Evolutionary conservation across 306 rosid genomes (phyloP).

Genomic region (Fragaria ananassa): DNA sequence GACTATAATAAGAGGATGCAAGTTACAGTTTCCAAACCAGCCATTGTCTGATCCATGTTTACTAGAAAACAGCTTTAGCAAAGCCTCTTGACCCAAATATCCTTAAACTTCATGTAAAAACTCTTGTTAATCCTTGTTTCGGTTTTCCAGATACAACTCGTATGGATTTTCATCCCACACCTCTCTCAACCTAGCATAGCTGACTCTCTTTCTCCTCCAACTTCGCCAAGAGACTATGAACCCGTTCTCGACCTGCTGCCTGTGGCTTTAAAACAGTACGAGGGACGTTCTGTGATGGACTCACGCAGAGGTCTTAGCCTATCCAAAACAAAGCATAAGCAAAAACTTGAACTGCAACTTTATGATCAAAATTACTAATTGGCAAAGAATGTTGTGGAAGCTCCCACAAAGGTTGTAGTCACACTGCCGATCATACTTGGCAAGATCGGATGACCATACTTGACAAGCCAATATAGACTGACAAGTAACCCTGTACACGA

Average conservation of each 20-base stretch:
- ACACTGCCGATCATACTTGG: slow-evolving; percentile 57
- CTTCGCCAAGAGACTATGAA: slow-evolving; percentile 45
- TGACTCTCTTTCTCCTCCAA: slow-evolving; percentile 18
- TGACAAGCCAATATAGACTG: slow-evolving; percentile 70
- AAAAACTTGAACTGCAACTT: slow-evolving; percentile 37
- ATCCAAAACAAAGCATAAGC: slow-evolving; percentile 70
- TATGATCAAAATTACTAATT: slow-evolving; percentile 25
- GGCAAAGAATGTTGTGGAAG: slow-evolving; percentile 56
- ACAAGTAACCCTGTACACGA: slow-evolving; percentile 80
- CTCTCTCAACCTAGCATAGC: slow-evolving; percentile 47
- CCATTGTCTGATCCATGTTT: background rate
- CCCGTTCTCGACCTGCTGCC: slow-evolving; percentile 54
- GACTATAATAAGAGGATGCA: background rate
- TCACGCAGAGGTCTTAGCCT: slow-evolving; percentile 53
- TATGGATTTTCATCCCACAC: slow-evolving; percentile 70
- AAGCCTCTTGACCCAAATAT: background rate
- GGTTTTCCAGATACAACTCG: slow-evolving; percentile 55
- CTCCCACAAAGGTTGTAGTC: slow-evolving; percentile 68
- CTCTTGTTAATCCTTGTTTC: slow-evolving; percentile 60
- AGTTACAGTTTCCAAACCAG: background rate
- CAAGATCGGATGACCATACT: slow-evolving; percentile 44
- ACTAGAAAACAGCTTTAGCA: background rate
- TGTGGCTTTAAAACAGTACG: slow-evolving; percentile 64
- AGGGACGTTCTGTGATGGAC: slow-evolving; percentile 75
- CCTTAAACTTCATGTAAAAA: slow-evolving; percentile 40